phyloP scores from a whole-genome alignment of 768 basidiomycete genomes.

The Leccinum disarticulatum region DNA sequence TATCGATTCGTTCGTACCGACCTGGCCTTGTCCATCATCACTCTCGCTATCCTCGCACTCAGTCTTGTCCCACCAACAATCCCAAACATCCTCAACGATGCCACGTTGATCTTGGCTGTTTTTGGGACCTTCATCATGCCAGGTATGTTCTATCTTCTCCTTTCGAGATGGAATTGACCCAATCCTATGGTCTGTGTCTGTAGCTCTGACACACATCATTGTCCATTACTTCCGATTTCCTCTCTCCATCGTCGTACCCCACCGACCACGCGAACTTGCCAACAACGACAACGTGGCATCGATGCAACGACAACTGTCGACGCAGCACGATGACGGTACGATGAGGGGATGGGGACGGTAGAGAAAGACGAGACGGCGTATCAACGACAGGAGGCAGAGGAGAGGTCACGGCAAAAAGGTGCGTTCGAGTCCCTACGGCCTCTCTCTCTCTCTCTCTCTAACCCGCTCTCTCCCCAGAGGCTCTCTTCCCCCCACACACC shows the following conservation, averaged over 20 bases:
- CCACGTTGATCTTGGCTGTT: constrained; percentile 51
- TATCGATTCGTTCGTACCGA: constrained; percentile 41
- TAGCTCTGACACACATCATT: constrained; percentile 74
- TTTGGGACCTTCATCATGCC: constrained; percentile 63
- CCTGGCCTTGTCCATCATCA: constrained; percentile 45
- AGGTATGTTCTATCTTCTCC: constrained; percentile 35
- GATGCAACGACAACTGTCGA: no score
- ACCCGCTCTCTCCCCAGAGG: no score
- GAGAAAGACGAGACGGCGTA: no score
- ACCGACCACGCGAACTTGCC: no score
- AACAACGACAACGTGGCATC: no score
- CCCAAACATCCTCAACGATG: constrained; percentile 45
- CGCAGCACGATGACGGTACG: no score
- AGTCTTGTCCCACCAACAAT: constrained; percentile 44
- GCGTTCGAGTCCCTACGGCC: no score
- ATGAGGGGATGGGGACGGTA: no score
- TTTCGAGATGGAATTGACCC: not conserved
- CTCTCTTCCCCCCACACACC: no score
- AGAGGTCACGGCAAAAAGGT: no score
- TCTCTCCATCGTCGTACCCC: constrained; percentile 72
- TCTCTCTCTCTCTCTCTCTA: no score
- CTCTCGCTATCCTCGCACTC: constrained; percentile 42
- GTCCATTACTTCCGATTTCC: constrained; percentile 85
- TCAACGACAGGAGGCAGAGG: no score
- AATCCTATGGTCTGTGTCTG: not conserved